Evolutionary conservation across 1,284 basidiomycete genomes (phyloP), one percentile per base, ranked within the genome.

Genomic region (Pseudozyma flocculosa): DNA sequence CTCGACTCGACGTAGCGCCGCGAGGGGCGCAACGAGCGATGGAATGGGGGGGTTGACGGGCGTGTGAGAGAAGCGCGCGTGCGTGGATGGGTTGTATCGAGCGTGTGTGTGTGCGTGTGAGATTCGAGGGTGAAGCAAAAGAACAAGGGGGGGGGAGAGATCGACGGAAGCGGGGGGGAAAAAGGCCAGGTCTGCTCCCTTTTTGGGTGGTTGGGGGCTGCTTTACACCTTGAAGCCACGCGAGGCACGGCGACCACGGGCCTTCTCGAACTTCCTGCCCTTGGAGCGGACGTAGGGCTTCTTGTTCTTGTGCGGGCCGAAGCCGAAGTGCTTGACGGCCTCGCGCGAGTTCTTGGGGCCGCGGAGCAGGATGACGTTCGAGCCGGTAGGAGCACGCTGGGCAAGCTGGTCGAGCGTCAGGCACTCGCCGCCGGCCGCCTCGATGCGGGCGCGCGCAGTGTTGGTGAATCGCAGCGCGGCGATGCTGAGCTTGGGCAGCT

Each of bases 341-440:
- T 97, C 93, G 67, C 95, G 87, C 56, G 88, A 85, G 81, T 87
- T 95, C 85, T 89, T 89, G 82, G 89, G 88, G 71, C 94, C 95
- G 64, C 92, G 84, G 73, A 95, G 82, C 70, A 98, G 82, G 65
- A 99, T 84, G 48, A 93, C 97, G 86, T 96, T 96, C 69, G 89
- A 84, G 68, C 95, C 94, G 50, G 90, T 96, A 37, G 94, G 94
- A 57, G 92, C 86, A 64, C 93, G 87, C 68, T 92, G 81, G 51
- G 94, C 94, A 68, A 98, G 89, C 82, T 97, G 93, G 81, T 99
- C 94, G 72, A 99, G 85, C 66, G 95, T 98, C 73, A 99, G 80
- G 65, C 84, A 85, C 83, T 98, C 94, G 78, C 94, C 94, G 72
- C 94, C 94, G 53, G 92, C 90, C 79, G 90, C 91, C 78, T 92